Conservation (phyloP, 2,329 filamentous ascomycete genomes). For the Gremmenia infestans region DNA sequence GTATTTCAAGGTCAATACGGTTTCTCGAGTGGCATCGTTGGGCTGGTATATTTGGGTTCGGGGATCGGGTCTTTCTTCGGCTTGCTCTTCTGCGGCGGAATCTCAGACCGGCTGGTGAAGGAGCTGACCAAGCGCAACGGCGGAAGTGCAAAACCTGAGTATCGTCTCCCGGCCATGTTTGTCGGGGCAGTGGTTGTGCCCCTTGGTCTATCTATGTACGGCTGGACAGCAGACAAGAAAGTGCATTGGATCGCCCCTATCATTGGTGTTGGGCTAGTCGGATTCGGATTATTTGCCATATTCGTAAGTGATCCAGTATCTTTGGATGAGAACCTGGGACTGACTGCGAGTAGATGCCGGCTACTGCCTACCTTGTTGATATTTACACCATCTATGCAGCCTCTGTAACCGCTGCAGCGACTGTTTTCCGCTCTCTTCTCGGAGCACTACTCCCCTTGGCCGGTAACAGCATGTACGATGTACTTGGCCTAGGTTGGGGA, state of each 20-base stretch:
- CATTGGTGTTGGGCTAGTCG: conserved; percentile 37
- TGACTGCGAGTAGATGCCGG: conserved; percentile 21
- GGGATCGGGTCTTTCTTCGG: conserved; percentile 13
- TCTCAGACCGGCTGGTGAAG: conserved; percentile 36
- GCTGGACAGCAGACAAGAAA: conserved; percentile 38
- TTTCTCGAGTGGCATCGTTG: conserved; percentile 31
- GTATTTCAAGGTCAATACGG: conserved; percentile 33
- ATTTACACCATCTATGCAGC: conserved; percentile 32
- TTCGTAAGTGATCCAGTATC: neutral
- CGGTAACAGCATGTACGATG: conserved; percentile 22
- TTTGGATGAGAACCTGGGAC: neutral
- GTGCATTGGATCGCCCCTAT: conserved; percentile 40
- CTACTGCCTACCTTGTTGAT: conserved; percentile 36
- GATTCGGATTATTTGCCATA: conserved; percentile 22
- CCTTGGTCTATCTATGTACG: conserved; percentile 41
- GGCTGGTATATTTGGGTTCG: conserved; percentile 33
- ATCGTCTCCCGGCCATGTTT: conserved; percentile 38
- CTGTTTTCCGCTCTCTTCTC: conserved; percentile 25
- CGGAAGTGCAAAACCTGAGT: conserved; percentile 29
- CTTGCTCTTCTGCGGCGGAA: conserved; percentile 16
- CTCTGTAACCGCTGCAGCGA: conserved; percentile 31
- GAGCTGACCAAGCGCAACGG: conserved; percentile 42
- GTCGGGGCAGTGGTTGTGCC: conserved; percentile 36
- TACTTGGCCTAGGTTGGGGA: conserved; percentile 31
- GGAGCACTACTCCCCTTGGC: conserved; percentile 30